Evolutionary conservation across 176 grass and related monocot genomes (phyloP).

Genomic region (Phragmites australis): DNA sequence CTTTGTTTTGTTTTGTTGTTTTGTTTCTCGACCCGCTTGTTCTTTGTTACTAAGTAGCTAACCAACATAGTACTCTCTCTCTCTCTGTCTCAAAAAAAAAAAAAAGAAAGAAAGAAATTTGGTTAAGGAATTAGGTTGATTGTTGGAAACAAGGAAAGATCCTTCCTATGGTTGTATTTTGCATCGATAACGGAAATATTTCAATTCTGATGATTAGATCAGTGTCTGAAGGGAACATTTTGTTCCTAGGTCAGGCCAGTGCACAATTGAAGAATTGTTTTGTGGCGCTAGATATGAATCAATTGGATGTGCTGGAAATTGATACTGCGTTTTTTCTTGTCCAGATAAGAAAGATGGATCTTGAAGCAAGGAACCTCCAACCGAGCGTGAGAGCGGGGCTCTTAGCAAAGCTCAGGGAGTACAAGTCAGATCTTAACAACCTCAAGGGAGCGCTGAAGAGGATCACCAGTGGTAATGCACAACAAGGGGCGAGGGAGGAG

Average conservation of each 20-base stretch:
- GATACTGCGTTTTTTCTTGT: slow-evolving; percentile 13
- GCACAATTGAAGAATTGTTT: neutral
- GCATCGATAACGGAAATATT: neutral
- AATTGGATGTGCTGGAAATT: neutral
- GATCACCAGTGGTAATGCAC: slow-evolving; percentile 49
- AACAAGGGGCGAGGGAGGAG: slow-evolving; percentile 71
- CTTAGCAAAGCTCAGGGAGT: slow-evolving; percentile 86
- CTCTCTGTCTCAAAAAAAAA: no score
- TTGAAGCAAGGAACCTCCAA: slow-evolving; percentile 91
- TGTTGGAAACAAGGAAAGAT: neutral
- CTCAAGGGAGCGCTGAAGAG: slow-evolving; percentile 78
- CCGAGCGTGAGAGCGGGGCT: slow-evolving; percentile 77
- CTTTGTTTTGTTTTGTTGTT: neutral
- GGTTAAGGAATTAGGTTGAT: neutral
- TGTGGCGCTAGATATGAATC: neutral
- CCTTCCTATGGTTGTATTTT: neutral
- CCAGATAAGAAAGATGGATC: slow-evolving; percentile 98
- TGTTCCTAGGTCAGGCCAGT: neutral
- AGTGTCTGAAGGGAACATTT: neutral
- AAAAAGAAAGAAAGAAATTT: neutral
- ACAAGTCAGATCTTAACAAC: slow-evolving; percentile 95
- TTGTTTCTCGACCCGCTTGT: neutral
- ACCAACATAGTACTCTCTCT: neutral
- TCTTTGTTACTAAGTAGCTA: neutral
- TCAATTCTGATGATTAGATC: neutral